phyloP scores from a whole-genome alignment of 345 rosid species.

The Dipteronia sinensis region DNA sequence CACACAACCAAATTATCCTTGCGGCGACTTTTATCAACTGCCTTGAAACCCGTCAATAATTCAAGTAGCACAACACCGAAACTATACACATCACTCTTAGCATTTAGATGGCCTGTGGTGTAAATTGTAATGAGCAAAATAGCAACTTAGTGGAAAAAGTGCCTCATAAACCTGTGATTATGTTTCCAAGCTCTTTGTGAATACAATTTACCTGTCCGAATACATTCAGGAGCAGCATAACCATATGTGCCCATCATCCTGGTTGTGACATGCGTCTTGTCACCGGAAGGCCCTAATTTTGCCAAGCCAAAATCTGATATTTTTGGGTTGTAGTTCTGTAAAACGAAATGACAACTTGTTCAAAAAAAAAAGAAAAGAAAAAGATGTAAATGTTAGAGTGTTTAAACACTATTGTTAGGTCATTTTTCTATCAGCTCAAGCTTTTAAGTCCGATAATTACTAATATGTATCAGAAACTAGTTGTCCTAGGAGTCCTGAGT shows the following conservation, averaged over 20 bases:
- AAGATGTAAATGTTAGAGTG: too few species aligned
- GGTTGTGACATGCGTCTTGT: slow-evolving; percentile 47
- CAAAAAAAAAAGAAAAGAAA: background rate
- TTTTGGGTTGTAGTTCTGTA: slow-evolving; percentile 54
- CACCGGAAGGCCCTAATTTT: slow-evolving; percentile 56
- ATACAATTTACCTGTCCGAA: slow-evolving; percentile 64
- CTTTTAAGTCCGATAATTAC: too few species aligned
- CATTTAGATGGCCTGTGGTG: slow-evolving; percentile 54
- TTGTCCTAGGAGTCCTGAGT: too few species aligned
- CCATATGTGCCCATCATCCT: slow-evolving; percentile 37
- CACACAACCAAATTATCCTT: slow-evolving; percentile 58
- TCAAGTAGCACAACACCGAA: slow-evolving; percentile 64
- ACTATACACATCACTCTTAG: slow-evolving; percentile 70
- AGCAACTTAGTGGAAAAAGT: too few species aligned
- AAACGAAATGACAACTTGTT: background rate
- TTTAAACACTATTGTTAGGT: too few species aligned
- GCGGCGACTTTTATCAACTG: slow-evolving; percentile 38
- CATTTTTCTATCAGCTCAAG: too few species aligned
- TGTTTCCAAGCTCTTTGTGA: too few species aligned
- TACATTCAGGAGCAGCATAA: slow-evolving; percentile 65
- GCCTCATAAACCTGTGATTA: too few species aligned
- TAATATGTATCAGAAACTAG: too few species aligned
- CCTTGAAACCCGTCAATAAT: slow-evolving; percentile 50
- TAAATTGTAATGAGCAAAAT: too few species aligned
- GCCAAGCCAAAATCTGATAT: slow-evolving; percentile 71